Evolutionary conservation across 2,329 filamentous ascomycete genomes (phyloP), one percentile per base, ranked within the genome.

Genomic region (Talaromyces funiculosus): DNA sequence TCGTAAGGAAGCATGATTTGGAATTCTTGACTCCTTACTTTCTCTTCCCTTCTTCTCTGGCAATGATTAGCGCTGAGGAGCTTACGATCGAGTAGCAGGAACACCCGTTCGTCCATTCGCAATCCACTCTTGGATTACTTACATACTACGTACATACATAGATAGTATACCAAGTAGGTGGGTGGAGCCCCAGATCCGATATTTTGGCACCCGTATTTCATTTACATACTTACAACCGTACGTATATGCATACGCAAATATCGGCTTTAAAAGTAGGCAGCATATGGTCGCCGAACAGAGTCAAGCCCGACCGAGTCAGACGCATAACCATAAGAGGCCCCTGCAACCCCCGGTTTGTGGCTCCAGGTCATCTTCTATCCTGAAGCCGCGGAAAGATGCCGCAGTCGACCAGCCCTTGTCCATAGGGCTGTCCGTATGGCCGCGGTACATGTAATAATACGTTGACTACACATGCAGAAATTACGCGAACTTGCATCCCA

Each of bases 271-370:
- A 33, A 10, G 12, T 33, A 31, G 29, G 29, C 6, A 31, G 33
- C 33, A 38, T 54, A 38, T 54, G 51, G 51, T 54, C 51, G 51
- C 51, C 51, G 51, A 54, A 29, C 51, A 38, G 22, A 18, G 4
- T 8, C 51, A 35, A 38, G 14, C 10, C 29, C 49, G 16, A 29
- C 43, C n/a, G 29, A 51, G 47, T 51, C 47, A 35, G n/a, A n/a
- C n/a, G n/a, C n/a, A n/a, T n/a, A 20, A 33, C 2, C 18, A 37
- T 33, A 6, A 51, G 22, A 35, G 29, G 47, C n/a, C 8, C 49
- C 31, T 20, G 18, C 10, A 37, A n/a, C n/a, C n/a, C n/a, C n/a
- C n/a, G n/a, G n/a, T n/a, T n/a, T n/a, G n/a, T n/a, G n/a, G n/a
- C n/a, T n/a, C n/a, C n/a, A n/a, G n/a, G n/a, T n/a, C n/a, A n/a